Evolutionary conservation across 2,329 filamentous ascomycete species (phyloP).

Genomic region (Sporothrix variecibatus): DNA sequence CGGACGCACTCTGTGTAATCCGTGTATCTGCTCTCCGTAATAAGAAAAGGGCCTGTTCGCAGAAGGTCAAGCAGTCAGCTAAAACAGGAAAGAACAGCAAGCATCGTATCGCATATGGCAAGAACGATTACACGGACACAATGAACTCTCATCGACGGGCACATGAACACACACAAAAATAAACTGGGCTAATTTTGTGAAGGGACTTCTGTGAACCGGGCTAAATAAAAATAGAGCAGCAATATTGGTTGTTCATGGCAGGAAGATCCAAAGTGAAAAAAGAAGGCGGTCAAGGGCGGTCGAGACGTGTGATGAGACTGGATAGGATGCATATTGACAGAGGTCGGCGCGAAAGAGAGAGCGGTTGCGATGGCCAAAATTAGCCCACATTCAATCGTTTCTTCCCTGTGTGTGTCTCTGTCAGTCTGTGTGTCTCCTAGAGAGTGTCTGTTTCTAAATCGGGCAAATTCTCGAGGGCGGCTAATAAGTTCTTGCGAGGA

Average conservation of each 20-base stretch:
- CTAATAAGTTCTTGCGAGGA: slow-evolving; percentile 9
- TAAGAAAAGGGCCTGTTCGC: background rate
- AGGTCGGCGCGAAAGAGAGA: background rate
- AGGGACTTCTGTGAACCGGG: slow-evolving; percentile 22
- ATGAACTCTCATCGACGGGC: background rate
- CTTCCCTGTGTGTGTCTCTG: background rate
- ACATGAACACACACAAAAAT: background rate
- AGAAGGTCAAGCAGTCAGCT: background rate
- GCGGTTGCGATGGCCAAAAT: slow-evolving; percentile 29
- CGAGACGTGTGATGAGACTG: slow-evolving; percentile 1
- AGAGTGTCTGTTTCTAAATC: slow-evolving; percentile 21
- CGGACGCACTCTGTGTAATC: background rate
- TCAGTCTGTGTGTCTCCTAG: background rate
- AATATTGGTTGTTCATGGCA: slow-evolving; percentile 4
- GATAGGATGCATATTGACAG: background rate
- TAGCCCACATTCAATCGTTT: slow-evolving; percentile 30
- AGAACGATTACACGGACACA: background rate
- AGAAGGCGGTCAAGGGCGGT: slow-evolving; percentile 4
- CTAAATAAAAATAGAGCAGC: slow-evolving; percentile 31
- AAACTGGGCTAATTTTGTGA: background rate
- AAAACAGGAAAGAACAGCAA: background rate
- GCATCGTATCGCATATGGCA: background rate
- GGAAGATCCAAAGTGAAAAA: background rate
- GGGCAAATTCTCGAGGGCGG: slow-evolving; percentile 34
- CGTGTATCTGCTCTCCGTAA: background rate